Percentiles rank a stretch among this genome's conserved stretches.
Conservation (phyloP, 257 asterid species). For the Solanum peruvianum region DNA sequence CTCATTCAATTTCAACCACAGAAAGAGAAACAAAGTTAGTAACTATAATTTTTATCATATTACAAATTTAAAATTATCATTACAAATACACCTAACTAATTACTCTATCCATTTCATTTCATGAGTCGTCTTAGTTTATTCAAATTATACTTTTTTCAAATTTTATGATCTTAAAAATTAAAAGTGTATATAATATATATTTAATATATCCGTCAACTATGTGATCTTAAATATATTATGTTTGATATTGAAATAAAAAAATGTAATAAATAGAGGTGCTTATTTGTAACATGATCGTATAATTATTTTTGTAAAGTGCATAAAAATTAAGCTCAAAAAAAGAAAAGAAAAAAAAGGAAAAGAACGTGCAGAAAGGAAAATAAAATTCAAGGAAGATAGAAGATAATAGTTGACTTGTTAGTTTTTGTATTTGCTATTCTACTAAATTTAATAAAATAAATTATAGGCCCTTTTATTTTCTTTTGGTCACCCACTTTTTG, state of each 20-base stretch:
- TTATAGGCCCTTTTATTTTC: neutral
- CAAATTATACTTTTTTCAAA: neutral
- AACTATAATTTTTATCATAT: neutral
- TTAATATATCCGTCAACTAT: neutral
- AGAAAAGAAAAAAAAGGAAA: neutral
- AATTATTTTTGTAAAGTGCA: neutral
- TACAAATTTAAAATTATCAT: neutral
- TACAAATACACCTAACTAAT: neutral
- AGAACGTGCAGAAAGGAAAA: conserved; percentile 5
- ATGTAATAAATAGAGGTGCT: neutral
- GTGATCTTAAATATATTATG: neutral
- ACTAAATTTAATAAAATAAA: neutral
- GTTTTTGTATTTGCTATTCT: neutral
- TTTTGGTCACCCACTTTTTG: conserved; percentile 1
- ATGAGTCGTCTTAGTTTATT: neutral
- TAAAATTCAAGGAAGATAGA: neutral
- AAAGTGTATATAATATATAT: neutral
- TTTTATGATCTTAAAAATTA: neutral
- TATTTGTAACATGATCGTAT: neutral
- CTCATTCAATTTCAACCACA: neutral
- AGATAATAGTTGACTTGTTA: conserved; percentile 4
- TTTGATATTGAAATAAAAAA: neutral
- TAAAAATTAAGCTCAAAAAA: neutral
- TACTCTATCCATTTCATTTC: neutral
- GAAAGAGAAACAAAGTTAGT: neutral